Conservation (phyloP, 2,329 filamentous ascomycete species). For the Colletotrichum sublineola region DNA sequence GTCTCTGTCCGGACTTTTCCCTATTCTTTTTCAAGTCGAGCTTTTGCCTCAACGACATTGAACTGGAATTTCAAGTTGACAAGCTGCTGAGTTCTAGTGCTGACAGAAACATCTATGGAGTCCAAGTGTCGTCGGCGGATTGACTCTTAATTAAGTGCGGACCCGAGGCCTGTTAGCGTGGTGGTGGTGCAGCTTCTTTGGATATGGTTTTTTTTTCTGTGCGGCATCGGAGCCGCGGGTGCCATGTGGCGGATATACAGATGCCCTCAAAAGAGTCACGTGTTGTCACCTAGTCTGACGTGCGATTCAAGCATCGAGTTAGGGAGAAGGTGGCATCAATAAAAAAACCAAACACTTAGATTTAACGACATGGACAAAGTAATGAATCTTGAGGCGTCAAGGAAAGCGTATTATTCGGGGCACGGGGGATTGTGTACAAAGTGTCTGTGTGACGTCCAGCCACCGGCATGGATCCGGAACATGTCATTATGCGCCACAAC, state of each 20-base stretch:
- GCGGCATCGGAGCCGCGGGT: slow-evolving; percentile 40
- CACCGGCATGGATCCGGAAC: slow-evolving; percentile 35
- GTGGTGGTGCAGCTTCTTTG: slow-evolving; percentile 13
- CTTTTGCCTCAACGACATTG: not conserved
- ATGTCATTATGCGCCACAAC: slow-evolving; percentile 27
- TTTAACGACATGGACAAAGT: not conserved
- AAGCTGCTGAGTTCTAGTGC: not conserved
- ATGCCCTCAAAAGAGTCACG: slow-evolving; percentile 28
- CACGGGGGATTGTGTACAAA: not conserved
- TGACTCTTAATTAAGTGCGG: slow-evolving; percentile 16
- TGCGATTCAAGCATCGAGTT: not conserved
- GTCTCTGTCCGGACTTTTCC: not conserved
- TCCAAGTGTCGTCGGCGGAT: not conserved
- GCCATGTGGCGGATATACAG: slow-evolving; percentile 18
- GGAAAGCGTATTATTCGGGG: not conserved
- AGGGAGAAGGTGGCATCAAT: not conserved
- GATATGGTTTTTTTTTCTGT: slow-evolving; percentile 37
- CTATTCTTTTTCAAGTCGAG: not conserved
- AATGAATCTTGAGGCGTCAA: not conserved
- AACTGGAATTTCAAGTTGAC: not conserved
- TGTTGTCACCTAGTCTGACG: slow-evolving; percentile 2
- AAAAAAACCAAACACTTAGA: not conserved
- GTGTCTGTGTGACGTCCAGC: slow-evolving; percentile 30
- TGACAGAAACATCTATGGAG: not conserved
- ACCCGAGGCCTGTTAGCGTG: slow-evolving; percentile 21